phyloP scores from a whole-genome alignment of 2,329 filamentous ascomycete genomes.

The Aspergillus novoparasiticus region DNA sequence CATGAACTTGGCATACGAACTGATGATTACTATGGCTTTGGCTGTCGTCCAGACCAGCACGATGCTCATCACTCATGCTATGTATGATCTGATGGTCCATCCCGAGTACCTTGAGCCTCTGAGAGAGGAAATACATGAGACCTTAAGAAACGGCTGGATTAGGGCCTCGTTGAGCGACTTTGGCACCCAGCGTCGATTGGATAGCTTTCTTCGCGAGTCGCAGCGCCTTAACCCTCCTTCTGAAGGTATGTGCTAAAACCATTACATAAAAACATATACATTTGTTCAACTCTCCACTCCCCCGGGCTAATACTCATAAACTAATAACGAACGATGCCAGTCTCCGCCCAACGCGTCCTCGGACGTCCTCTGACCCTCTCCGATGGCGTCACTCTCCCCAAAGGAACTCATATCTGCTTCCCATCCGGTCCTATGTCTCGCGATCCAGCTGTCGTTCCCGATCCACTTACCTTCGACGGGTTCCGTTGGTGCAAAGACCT shows the following conservation, averaged over 20 bases:
- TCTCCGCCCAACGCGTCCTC: constrained; percentile 32
- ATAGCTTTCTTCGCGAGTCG: constrained; percentile 35
- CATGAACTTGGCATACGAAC: constrained; percentile 27
- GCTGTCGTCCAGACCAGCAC: constrained; percentile 33
- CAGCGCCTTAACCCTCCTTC: constrained; percentile 31
- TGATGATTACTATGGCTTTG: constrained; percentile 30
- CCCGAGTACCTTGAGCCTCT: constrained; percentile 55
- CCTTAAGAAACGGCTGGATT: constrained; percentile 27
- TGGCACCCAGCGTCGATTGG: constrained; percentile 22
- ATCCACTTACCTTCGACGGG: constrained; percentile 27
- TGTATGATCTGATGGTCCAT: constrained; percentile 55
- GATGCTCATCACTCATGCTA: constrained; percentile 40
- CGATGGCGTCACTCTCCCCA: constrained; percentile 27
- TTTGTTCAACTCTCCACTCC: no score
- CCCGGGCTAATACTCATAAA: background rate
- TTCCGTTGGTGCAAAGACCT: constrained; percentile 32
- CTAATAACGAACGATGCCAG: constrained; percentile 14
- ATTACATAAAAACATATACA: background rate
- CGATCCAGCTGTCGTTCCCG: constrained; percentile 25
- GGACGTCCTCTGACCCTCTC: constrained; percentile 26
- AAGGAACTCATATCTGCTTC: constrained; percentile 32
- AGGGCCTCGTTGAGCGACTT: constrained; percentile 26
- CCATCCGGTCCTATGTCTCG: constrained; percentile 31
- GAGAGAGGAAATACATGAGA: constrained; percentile 51
- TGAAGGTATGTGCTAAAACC: constrained; percentile 23